phyloP scores from a whole-genome alignment of 495 filamentous ascomycete genomes.

The Lophiostoma macrostomum region DNA sequence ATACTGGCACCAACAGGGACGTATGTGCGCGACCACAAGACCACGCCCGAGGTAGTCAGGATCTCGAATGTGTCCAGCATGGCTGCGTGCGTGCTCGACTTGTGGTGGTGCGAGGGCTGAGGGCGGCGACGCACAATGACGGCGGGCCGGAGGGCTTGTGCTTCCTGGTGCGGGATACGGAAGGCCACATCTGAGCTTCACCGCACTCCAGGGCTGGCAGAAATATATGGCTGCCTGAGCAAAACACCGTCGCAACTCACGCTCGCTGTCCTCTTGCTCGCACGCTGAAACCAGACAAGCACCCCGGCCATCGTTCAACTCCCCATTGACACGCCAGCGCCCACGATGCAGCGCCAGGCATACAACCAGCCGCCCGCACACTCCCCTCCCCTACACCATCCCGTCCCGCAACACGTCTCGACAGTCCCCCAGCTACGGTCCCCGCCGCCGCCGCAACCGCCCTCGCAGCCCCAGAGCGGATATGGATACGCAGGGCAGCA shows the following conservation, averaged over 20 bases:
- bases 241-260: not conserved
- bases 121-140: conserved; percentile 6
- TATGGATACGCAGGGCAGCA: conserved; percentile 82
- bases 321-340: not conserved
- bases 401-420: conserved; percentile 96
- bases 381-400: conserved; percentile 95
- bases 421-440: conserved; percentile 98
- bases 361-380: conserved; percentile 71
- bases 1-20: conserved; percentile 72
- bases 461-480: conserved; percentile 57
- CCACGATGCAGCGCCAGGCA: conserved; percentile 73
- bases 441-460: conserved; percentile 78
- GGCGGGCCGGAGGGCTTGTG: not conserved
- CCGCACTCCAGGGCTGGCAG: not conserved
- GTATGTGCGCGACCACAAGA: conserved; percentile 91
- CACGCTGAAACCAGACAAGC: too few relatives aligned
- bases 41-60: conserved; percentile 89
- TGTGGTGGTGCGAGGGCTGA: not conserved
- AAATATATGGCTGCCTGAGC: not conserved
- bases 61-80: conserved; percentile 98
- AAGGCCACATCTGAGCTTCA: conserved; percentile 6
- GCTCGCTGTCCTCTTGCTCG: not conserved
- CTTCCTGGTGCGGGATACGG: not conserved
- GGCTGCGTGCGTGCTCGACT: conserved; percentile 11
- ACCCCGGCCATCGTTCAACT: too few relatives aligned